A percentile compares a stretch with the other conserved stretches of the same genome.
Evolutionary conservation across 1,139 yeast genomes (phyloP).

Genomic region (Hansenula sp.): DNA sequence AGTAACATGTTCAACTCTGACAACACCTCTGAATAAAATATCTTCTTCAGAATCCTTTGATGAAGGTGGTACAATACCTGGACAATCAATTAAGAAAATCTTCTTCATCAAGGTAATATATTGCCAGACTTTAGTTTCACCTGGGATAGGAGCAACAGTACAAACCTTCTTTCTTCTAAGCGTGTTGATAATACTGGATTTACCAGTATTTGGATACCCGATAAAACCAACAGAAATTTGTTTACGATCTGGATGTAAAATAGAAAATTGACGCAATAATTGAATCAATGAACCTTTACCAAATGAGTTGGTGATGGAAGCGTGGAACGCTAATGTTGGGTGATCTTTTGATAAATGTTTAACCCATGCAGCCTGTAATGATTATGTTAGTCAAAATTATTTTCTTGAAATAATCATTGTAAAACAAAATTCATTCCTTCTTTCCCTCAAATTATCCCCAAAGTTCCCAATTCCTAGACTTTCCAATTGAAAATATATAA

Average conservation of each 20-base stretch:
- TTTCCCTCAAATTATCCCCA: slow-evolving; percentile 38
- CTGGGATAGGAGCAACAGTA: slow-evolving; percentile 97
- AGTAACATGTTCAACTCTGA: slow-evolving; percentile 93
- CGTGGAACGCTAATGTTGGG: slow-evolving; percentile 97
- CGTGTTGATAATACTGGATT: slow-evolving; percentile 92
- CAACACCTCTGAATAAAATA: slow-evolving; percentile 93
- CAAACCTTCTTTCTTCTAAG: slow-evolving; percentile 93
- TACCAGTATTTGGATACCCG: slow-evolving; percentile 97
- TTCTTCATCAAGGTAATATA: slow-evolving; percentile 95
- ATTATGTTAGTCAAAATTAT: slow-evolving; percentile 41
- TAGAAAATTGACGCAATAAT: slow-evolving; percentile 85
- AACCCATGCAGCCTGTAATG: slow-evolving; percentile 92
- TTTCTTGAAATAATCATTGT: slow-evolving; percentile 12
- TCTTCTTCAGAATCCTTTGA: slow-evolving; percentile 89
- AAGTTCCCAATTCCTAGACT: slow-evolving; percentile 26
- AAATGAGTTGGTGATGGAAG: slow-evolving; percentile 93
- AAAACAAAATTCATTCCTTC: no score
- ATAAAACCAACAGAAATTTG: slow-evolving; percentile 96
- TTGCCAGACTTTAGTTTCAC: slow-evolving; percentile 99
- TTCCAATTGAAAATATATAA: slow-evolving; percentile 7
- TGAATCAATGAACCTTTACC: slow-evolving; percentile 97
- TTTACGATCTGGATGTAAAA: slow-evolving; percentile 87
- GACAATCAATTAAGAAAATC: slow-evolving; percentile 94
- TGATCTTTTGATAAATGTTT: slow-evolving; percentile 86
- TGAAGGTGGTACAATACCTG: slow-evolving; percentile 98